A percentile compares a stretch with the other conserved stretches of the same genome.
Conservation (phyloP, 2,329 filamentous ascomycete species). For the Claviceps capensis region DNA sequence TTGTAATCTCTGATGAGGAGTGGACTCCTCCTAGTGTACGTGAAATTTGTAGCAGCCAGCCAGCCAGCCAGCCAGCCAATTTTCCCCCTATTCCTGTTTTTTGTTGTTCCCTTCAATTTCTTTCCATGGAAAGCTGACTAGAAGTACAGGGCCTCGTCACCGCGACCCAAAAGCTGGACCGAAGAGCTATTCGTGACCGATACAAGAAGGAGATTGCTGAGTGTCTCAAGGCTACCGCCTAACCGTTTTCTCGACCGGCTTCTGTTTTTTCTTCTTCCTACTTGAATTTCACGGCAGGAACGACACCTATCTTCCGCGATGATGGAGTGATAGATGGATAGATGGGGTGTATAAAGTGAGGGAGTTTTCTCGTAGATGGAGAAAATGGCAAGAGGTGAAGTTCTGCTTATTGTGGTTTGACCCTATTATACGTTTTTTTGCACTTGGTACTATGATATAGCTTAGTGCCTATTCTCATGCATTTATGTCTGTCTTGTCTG, state of each 20-base stretch:
- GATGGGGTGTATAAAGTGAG: neutral
- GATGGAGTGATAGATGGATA: neutral
- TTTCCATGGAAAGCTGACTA: neutral
- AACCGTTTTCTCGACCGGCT: neutral
- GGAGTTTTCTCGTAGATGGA: neutral
- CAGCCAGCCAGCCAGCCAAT: neutral
- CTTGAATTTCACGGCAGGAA: neutral
- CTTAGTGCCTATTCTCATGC: no score
- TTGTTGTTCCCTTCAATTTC: no score
- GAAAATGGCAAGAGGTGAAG: neutral
- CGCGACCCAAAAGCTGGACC: slow-evolving; percentile 48
- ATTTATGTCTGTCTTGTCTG: no score
- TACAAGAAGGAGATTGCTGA: slow-evolving; percentile 39
- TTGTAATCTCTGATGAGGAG: slow-evolving; percentile 71
- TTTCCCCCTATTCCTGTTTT: neutral
- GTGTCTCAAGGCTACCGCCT: slow-evolving; percentile 18
- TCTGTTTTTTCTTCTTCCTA: neutral
- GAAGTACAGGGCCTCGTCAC: slow-evolving; percentile 40
- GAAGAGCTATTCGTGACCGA: slow-evolving; percentile 33
- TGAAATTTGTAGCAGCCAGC: slow-evolving; percentile 10
- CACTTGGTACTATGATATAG: no score
- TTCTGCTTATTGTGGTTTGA: neutral
- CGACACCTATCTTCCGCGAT: neutral
- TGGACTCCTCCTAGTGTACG: slow-evolving; percentile 78
- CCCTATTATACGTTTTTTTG: neutral